Evolutionary conservation across 768 basidiomycete genomes (phyloP).

Genomic region (Lyophyllum atratum): DNA sequence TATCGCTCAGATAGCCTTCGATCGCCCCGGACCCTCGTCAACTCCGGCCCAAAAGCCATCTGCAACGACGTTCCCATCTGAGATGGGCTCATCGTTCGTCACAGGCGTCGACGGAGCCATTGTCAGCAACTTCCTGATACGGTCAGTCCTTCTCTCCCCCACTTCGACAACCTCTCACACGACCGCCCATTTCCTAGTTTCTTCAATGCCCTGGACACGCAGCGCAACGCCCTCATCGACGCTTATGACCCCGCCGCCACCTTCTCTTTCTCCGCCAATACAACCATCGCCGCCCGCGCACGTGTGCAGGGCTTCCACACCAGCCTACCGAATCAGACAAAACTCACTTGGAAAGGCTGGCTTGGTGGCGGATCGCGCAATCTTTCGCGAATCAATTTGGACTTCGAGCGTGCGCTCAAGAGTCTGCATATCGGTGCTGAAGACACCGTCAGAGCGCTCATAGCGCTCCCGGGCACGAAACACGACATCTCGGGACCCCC

Average conservation of each 20-base stretch:
- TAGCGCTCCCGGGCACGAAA: slow-evolving; percentile 69
- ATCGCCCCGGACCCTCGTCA: slow-evolving; percentile 59
- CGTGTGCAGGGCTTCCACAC: slow-evolving; percentile 69
- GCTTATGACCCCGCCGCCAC: slow-evolving; percentile 88
- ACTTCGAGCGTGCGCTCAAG: slow-evolving; percentile 60
- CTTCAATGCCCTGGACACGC: slow-evolving; percentile 81
- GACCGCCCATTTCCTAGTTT: slow-evolving; percentile 50
- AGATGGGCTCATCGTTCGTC: slow-evolving; percentile 73
- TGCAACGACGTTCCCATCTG: slow-evolving; percentile 76
- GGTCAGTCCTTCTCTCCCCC: slow-evolving; percentile 44
- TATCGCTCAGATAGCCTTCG: slow-evolving; percentile 79
- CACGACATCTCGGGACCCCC: slow-evolving; percentile 82
- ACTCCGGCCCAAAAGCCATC: slow-evolving; percentile 44
- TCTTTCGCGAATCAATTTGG: slow-evolving; percentile 62
- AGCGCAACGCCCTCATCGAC: slow-evolving; percentile 64
- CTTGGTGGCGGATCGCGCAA: slow-evolving; percentile 74
- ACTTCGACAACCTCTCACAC: slow-evolving; percentile 4
- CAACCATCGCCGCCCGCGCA: slow-evolving; percentile 76
- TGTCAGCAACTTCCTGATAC: slow-evolving; percentile 76
- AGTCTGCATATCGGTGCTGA: slow-evolving; percentile 76
- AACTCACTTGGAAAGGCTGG: slow-evolving; percentile 80
- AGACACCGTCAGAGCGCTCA: slow-evolving; percentile 59
- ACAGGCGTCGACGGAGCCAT: slow-evolving; percentile 70
- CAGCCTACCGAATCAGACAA: slow-evolving; percentile 80
- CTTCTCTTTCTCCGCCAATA: slow-evolving; percentile 88